These are phyloP conservation scores for Nitzschia sp. DNA, from an alignment of 108 stramenopile genomes.

Conservation along the genomic window DNA sequence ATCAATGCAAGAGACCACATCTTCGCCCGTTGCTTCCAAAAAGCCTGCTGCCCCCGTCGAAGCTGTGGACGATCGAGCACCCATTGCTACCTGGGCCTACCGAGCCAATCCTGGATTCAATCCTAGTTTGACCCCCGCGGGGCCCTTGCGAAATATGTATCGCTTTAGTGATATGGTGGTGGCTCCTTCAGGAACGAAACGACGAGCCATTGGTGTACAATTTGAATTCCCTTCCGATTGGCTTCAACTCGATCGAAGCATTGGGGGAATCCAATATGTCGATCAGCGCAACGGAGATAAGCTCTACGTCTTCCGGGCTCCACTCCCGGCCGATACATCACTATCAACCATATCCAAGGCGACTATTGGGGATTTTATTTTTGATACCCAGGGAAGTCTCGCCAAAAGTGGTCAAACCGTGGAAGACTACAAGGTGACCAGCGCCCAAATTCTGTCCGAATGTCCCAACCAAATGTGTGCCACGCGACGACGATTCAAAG, in stretches of 20 bases:
- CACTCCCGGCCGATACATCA: conserved; percentile 42
- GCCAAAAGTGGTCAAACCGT: conserved; percentile 56
- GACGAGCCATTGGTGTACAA: conserved; percentile 18
- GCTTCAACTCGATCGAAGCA: conserved; percentile 66
- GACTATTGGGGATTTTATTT: conserved; percentile 57
- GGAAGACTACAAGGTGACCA: conserved; percentile 57
- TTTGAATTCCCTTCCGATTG: conserved; percentile 78
- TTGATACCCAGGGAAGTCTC: conserved; percentile 60
- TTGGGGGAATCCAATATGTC: conserved; percentile 75
- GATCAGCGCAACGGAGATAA: conserved; percentile 84
- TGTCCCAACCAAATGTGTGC: conserved; percentile 19
- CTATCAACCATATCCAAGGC: conserved; percentile 50
- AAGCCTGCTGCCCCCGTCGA: neutral
- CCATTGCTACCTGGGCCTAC: conserved; percentile 32
- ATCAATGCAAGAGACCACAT: conserved; percentile 2
- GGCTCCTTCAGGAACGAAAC: conserved; percentile 19
- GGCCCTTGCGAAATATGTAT: conserved; percentile 30
- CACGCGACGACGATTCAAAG: conserved; percentile 46
- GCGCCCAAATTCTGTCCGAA: conserved; percentile 46
- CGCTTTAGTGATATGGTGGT: conserved; percentile 33
- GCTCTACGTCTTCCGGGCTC: conserved; percentile 60
- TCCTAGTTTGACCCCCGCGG: conserved; percentile 20
- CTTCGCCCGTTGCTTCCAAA: neutral
- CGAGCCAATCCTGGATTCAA: conserved; percentile 29
- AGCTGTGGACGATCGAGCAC: neutral